Percentiles rank a stretch among this genome's conserved stretches.
Conservation (phyloP, 2,329 filamentous ascomycete genomes). For the Sclerotinia trifoliorum region DNA sequence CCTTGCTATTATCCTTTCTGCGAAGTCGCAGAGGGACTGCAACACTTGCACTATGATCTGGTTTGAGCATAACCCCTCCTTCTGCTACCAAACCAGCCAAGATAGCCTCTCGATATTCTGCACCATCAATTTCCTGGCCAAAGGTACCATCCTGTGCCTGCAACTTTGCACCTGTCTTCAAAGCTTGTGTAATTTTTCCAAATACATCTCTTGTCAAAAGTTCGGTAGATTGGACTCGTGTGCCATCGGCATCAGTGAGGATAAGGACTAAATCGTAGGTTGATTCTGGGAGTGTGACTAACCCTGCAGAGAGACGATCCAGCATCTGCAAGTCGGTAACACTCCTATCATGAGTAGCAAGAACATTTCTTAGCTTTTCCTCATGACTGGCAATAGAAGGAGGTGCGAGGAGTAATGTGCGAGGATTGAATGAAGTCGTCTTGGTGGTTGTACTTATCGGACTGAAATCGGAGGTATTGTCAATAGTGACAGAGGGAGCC, state of each 20-base stretch:
- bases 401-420: conserved; percentile 83
- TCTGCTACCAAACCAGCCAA: conserved; percentile 71
- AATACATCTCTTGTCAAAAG: conserved; percentile 69
- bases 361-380: conserved; percentile 68
- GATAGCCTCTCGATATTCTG: conserved; percentile 74
- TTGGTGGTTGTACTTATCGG: conserved; percentile 29
- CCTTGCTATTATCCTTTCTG: conserved; percentile 53
- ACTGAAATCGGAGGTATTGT: conserved; percentile 39
- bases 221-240: conserved; percentile 58
- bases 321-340: conserved; percentile 95
- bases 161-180: conserved; percentile 68
- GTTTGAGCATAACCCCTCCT: conserved; percentile 70
- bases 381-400: conserved; percentile 87
- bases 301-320: conserved; percentile 79
- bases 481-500: conserved; percentile 38
- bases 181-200: conserved; percentile 63
- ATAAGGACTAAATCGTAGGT: conserved; percentile 86
- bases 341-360: conserved; percentile 70
- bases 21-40: conserved; percentile 54
- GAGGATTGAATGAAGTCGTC: conserved; percentile 37
- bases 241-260: conserved; percentile 73
- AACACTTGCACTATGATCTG: conserved; percentile 47
- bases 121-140: conserved; percentile 42
- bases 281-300: conserved; percentile 71
- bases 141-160: conserved; percentile 67